A percentile compares a stretch with the other conserved stretches of the same genome.
Evolutionary conservation across 352 stramenopile genomes (phyloP).

Genomic region (Phytophthora megakarya): DNA sequence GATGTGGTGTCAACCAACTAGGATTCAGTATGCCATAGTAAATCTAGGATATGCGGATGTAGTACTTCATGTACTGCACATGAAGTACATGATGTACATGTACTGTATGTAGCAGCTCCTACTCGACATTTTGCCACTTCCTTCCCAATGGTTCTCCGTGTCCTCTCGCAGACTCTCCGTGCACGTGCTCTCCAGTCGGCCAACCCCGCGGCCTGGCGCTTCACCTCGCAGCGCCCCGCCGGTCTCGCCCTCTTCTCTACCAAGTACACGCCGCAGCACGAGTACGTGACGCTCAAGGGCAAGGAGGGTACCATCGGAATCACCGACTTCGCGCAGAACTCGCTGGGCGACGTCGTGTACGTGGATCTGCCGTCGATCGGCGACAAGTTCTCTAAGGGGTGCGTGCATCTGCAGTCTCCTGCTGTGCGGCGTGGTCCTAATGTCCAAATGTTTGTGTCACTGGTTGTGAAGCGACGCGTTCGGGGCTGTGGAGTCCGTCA

Average conservation of each 20-base stretch:
- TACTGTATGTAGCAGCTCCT: no score
- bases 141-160: conserved; percentile 55
- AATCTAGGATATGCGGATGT: conserved; percentile 1
- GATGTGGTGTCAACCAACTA: conserved; percentile 1
- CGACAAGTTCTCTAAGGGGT: conserved; percentile 94
- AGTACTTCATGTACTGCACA: no score
- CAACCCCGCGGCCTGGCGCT: conserved; percentile 36
- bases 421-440: conserved; percentile 7
- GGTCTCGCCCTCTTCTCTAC: conserved; percentile 71
- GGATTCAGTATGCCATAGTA: conserved; percentile 11
- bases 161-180: conserved; percentile 61
- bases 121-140: conserved; percentile 29
- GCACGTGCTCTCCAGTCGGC: conserved; percentile 31
- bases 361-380: conserved; percentile 96
- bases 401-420: conserved; percentile 23
- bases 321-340: conserved; percentile 97
- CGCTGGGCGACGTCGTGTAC: conserved; percentile 97
- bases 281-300: conserved; percentile 85
- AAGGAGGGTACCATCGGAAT: conserved; percentile 94
- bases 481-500: conserved; percentile 98
- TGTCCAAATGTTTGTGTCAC: conserved; percentile 24
- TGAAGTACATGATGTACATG: no score
- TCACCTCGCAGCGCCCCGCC: conserved; percentile 45
- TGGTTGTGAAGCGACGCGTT: conserved; percentile 85
- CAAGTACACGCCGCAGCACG: conserved; percentile 87